Conservation (phyloP, 2,329 filamentous ascomycete genomes). For the Colletotrichum magnum region DNA sequence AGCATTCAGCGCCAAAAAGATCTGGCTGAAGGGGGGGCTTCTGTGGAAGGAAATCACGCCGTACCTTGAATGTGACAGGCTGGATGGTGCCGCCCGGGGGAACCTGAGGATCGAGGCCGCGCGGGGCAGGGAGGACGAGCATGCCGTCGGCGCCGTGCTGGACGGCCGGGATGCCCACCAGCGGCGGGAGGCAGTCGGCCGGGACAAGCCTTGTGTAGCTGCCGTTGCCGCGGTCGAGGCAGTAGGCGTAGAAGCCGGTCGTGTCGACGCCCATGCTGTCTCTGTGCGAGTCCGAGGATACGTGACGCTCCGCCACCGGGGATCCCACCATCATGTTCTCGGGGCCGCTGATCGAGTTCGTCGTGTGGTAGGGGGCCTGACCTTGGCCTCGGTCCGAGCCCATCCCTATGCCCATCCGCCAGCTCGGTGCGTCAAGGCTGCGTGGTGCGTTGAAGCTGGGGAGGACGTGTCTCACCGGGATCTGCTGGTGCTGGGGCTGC, state of each 20-base stretch:
- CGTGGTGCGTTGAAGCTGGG: constrained; percentile 10
- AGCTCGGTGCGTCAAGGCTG: constrained; percentile 28
- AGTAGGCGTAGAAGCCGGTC: constrained; percentile 61
- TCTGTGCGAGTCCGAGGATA: constrained; percentile 36
- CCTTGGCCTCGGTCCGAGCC: constrained; percentile 51
- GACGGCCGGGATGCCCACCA: constrained; percentile 58
- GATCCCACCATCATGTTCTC: constrained; percentile 22
- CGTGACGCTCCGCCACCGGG: neutral
- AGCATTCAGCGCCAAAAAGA: constrained; percentile 46
- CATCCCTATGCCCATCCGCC: constrained; percentile 22
- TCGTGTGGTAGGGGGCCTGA: constrained; percentile 55
- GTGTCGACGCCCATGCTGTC: constrained; percentile 40
- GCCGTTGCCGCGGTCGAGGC: constrained; percentile 67
- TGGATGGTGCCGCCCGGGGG: constrained; percentile 53
- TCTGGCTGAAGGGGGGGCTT: constrained; percentile 21
- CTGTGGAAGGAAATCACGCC: constrained; percentile 39
- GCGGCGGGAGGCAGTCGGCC: constrained; percentile 65
- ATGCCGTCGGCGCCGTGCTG: constrained; percentile 58
- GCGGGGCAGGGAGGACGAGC: constrained; percentile 61
- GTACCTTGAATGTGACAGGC: constrained; percentile 56
- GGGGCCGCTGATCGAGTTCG: constrained; percentile 19
- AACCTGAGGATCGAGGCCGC: constrained; percentile 54
- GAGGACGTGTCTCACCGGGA: constrained; percentile 14
- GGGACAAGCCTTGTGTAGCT: constrained; percentile 68
- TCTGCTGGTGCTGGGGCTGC: constrained; percentile 7